Conservation (phyloP, 2,329 filamentous ascomycete species). For the Leptographium wingfieldii region DNA sequence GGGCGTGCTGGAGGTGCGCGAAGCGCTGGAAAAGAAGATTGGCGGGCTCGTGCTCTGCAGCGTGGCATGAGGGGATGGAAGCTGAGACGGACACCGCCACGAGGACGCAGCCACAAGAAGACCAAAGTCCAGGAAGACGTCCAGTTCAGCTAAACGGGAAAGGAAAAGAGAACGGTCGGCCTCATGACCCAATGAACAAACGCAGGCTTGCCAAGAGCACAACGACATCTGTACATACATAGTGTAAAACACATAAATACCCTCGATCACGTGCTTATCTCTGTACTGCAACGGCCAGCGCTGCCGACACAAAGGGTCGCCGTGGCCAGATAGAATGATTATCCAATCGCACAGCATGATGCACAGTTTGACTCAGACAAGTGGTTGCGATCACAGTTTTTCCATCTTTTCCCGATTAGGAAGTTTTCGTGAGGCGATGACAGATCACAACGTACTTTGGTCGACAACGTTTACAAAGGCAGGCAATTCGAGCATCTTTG, state of each 20-base stretch:
- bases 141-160: not conserved
- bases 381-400: too few species aligned
- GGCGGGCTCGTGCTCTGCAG: slow-evolving; percentile 73
- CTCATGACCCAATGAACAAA: not conserved
- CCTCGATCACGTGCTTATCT: not conserved
- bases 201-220: not conserved
- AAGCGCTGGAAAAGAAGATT: slow-evolving; percentile 67
- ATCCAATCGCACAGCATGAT: too few species aligned
- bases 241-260: not conserved
- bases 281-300: too few species aligned
- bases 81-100: not conserved
- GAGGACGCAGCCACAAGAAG: too few species aligned
- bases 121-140: too few species aligned
- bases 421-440: slow-evolving; percentile 7
- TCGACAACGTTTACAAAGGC: not conserved
- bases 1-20: slow-evolving; percentile 69
- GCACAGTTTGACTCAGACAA: too few species aligned
- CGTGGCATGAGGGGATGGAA: slow-evolving; percentile 28
- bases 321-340: too few species aligned
- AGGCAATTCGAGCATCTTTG: not conserved
- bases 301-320: too few species aligned
- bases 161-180: not conserved
- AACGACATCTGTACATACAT: not conserved
- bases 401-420: slow-evolving; percentile 3
- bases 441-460: not conserved